Evolutionary conservation across 129 eudicot genomes (phyloP).

Genomic region (Artemisia annua): DNA sequence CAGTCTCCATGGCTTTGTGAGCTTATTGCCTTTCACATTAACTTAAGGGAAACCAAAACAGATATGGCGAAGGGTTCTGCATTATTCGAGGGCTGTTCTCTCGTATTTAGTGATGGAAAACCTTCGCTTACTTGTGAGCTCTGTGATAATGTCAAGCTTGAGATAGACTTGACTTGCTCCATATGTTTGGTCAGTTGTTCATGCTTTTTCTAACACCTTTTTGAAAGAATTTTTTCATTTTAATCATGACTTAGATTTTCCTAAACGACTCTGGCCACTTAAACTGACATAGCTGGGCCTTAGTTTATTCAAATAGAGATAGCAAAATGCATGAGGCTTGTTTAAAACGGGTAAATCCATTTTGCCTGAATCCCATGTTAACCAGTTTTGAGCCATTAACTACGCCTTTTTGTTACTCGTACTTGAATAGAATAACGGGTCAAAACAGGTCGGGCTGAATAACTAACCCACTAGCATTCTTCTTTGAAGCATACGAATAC

Average conservation of each 20-base stretch:
- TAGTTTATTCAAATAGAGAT: neutral
- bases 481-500: neutral
- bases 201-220: neutral
- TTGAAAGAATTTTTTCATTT: neutral
- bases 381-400: no score
- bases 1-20: slow-evolving; percentile 99
- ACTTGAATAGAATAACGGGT: neutral
- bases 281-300: neutral
- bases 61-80: slow-evolving; percentile 39
- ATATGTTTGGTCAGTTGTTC: slow-evolving; percentile 76
- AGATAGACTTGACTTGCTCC: slow-evolving; percentile 90
- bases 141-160: slow-evolving; percentile 78
- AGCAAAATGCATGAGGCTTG: neutral
- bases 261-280: neutral
- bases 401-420: no score
- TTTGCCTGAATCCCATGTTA: neutral
- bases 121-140: slow-evolving; percentile 87
- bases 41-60: slow-evolving; percentile 58
- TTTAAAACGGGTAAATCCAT: neutral
- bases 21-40: slow-evolving; percentile 92
- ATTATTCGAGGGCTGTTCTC: slow-evolving; percentile 64
- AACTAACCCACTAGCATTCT: no score
- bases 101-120: slow-evolving; percentile 60
- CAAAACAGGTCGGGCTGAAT: neutral
- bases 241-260: neutral